phyloP scores from a whole-genome alignment of 805 yeast genomes.

The Metschnikowia cubensis region DNA sequence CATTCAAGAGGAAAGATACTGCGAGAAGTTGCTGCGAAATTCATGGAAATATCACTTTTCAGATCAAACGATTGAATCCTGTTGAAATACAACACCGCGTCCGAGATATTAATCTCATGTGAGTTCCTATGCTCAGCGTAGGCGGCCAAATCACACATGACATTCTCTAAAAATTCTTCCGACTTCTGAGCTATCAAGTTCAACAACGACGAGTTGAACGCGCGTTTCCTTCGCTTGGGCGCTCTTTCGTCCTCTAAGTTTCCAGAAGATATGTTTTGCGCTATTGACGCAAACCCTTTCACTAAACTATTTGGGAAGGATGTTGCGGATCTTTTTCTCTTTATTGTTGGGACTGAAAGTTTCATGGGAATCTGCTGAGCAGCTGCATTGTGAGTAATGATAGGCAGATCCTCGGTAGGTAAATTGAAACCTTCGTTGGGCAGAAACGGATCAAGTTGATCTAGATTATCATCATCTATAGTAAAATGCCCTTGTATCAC shows the following conservation, averaged over 20 bases:
- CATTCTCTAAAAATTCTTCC: conserved; percentile 25
- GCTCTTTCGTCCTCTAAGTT: not conserved
- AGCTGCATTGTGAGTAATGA: not conserved
- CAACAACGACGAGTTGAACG: conserved; percentile 13
- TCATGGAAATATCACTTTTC: conserved; percentile 17
- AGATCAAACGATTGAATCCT: conserved; percentile 24
- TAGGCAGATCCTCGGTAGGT: not conserved
- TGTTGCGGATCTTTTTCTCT: not conserved
- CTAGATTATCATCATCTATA: conserved; percentile 12
- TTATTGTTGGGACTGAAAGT: not conserved
- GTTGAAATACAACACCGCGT: conserved; percentile 33
- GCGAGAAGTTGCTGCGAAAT: conserved; percentile 31
- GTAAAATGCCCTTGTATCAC: conserved; percentile 17
- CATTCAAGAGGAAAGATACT: conserved; percentile 34
- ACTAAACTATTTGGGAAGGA: conserved; percentile 3
- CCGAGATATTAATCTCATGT: conserved; percentile 28
- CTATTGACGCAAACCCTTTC: conserved; percentile 14
- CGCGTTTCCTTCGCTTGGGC: conserved; percentile 5
- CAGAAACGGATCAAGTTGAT: not conserved
- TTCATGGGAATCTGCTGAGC: not conserved
- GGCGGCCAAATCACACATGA: conserved; percentile 33
- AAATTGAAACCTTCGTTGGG: not conserved
- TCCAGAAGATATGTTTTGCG: conserved; percentile 10
- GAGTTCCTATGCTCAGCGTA: conserved; percentile 33
- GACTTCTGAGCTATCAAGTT: conserved; percentile 27